Evolutionary conservation across 108 stramenopile species (phyloP).

Genomic region (Fragilaria crotonensis): DNA sequence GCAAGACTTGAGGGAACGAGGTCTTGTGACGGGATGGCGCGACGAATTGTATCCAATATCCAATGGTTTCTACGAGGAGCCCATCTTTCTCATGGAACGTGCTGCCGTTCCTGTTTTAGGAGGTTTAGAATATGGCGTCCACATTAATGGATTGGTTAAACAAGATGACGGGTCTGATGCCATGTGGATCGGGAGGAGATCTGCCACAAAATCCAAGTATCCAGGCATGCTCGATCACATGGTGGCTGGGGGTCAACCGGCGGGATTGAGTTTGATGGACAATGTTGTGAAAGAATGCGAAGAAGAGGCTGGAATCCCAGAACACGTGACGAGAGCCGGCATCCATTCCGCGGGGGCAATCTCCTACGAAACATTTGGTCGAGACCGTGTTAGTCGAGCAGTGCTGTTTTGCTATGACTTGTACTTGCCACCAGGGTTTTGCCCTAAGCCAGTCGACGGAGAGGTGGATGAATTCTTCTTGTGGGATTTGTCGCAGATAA

Average conservation of each 20-base stretch:
- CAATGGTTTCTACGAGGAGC: constrained; percentile 45
- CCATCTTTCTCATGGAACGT: constrained; percentile 75
- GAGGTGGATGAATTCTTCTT: constrained; percentile 85
- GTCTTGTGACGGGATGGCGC: constrained; percentile 76
- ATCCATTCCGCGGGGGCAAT: constrained; percentile 65
- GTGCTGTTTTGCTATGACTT: constrained; percentile 83
- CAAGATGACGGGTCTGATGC: constrained; percentile 13
- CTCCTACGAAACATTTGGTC: constrained; percentile 49
- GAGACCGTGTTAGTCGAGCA: constrained; percentile 50
- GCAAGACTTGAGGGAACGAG: constrained; percentile 36
- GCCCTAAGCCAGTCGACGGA: constrained; percentile 75
- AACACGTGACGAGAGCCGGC: constrained; percentile 29
- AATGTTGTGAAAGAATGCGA: constrained; percentile 85
- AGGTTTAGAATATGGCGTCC: constrained; percentile 63
- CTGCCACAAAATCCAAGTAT: constrained; percentile 70
- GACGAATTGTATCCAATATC: constrained; percentile 71
- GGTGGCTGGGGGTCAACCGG: constrained; percentile 84
- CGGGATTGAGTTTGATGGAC: constrained; percentile 68
- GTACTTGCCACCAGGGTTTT: constrained; percentile 59
- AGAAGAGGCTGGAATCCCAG: constrained; percentile 84
- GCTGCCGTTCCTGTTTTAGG: constrained; percentile 71
- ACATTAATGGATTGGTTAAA: constrained; percentile 72
- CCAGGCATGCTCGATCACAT: constrained; percentile 88
- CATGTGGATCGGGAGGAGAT: constrained; percentile 87
- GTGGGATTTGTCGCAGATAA: constrained; percentile 53